Evolutionary conservation across 1,139 yeast genomes (phyloP).

Genomic region (Zygosaccharomyces sapae): DNA sequence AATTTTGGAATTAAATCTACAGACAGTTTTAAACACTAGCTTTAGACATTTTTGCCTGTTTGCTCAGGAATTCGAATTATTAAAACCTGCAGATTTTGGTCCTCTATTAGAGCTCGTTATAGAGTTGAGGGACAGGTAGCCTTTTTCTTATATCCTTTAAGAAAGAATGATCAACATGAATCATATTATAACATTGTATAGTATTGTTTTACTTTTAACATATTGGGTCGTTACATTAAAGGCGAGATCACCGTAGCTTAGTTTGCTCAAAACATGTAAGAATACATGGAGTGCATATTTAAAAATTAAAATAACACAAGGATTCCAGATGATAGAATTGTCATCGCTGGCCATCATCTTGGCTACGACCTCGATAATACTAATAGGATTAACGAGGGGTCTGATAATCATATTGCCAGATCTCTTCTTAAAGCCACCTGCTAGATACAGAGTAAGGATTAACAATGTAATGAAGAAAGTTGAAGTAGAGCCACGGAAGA

Average conservation of each 20-base stretch:
- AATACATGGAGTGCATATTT: neutral
- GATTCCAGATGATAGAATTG: neutral
- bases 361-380: neutral
- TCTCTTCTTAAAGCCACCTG: constrained; percentile 17
- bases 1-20: constrained; percentile 84
- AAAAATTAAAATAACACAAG: neutral
- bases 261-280: neutral
- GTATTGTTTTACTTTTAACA: neutral
- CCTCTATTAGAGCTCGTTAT: constrained; percentile 85
- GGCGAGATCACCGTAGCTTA: neutral
- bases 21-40: constrained; percentile 88
- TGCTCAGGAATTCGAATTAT: constrained; percentile 73
- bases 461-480: constrained; percentile 18
- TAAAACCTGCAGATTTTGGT: constrained; percentile 79
- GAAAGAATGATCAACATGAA: neutral
- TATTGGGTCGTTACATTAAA: constrained; percentile 1
- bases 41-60: constrained; percentile 90
- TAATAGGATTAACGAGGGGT: neutral
- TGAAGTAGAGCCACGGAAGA: constrained; percentile 14
- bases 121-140: constrained; percentile 41
- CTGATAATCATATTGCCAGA: constrained; percentile 12
- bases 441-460: constrained; percentile 18
- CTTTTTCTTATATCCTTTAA: neutral
- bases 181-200: constrained; percentile 3
- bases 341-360: neutral